phyloP scores from a whole-genome alignment of 2,329 filamentous ascomycete genomes.

The Alternaria triticimaculans region DNA sequence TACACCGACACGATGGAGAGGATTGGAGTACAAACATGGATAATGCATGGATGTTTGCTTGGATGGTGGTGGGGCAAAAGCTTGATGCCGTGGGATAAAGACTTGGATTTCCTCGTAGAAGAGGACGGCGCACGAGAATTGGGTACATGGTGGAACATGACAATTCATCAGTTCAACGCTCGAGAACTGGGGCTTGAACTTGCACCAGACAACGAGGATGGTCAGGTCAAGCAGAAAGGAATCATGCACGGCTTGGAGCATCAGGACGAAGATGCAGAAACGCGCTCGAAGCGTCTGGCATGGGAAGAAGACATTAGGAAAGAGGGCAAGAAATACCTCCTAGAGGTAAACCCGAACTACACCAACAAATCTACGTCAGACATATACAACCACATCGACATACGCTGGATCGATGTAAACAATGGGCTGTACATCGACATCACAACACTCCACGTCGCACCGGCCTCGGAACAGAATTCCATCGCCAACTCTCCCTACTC shows the following conservation, averaged over 20 bases:
- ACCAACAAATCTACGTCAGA: constrained; percentile 54
- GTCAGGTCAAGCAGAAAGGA: not conserved
- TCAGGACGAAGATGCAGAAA: constrained; percentile 27
- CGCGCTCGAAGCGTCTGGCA: not conserved
- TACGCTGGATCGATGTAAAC: constrained; percentile 65
- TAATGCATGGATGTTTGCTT: constrained; percentile 67
- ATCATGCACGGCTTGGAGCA: too few relatives aligned
- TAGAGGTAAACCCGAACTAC: constrained; percentile 67
- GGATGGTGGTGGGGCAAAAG: constrained; percentile 70
- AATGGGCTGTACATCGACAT: constrained; percentile 69
- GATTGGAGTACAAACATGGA: constrained; percentile 66
- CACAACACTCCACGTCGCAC: constrained; percentile 59
- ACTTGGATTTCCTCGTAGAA: constrained; percentile 66
- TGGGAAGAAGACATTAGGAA: constrained; percentile 18
- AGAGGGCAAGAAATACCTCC: constrained; percentile 54
- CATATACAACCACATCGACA: constrained; percentile 63
- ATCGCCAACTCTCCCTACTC: not conserved
- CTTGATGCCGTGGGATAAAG: constrained; percentile 68
- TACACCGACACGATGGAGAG: constrained; percentile 64
- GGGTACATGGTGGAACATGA: constrained; percentile 68
- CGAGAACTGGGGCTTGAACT: constrained; percentile 13
- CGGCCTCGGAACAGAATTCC: constrained; percentile 43
- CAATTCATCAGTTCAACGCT: constrained; percentile 54
- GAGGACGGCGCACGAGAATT: constrained; percentile 63
- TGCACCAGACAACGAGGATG: not conserved